Conservation (phyloP, 805 yeast genomes). For the Yamadazyma olivae region DNA sequence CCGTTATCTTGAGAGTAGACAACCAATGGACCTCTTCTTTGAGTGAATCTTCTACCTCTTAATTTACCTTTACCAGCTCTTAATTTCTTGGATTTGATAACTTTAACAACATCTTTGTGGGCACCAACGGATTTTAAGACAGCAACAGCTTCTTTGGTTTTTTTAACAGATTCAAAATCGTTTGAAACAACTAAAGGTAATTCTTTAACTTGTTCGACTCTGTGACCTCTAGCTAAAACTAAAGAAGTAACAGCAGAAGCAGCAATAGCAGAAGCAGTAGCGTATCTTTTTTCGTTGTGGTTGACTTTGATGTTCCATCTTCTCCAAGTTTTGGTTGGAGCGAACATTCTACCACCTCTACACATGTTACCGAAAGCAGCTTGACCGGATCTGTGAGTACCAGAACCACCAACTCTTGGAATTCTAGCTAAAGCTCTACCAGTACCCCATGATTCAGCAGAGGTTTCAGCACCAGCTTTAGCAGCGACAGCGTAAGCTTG, state of each 20-base stretch:
- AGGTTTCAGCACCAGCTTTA: conserved; percentile 99
- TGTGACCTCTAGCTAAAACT: conserved; percentile 99
- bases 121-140: conserved; percentile 98
- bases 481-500: conserved; percentile 99
- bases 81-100: conserved; percentile 95
- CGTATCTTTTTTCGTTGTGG: conserved; percentile 99
- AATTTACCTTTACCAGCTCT: conserved; percentile 99
- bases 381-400: conserved; percentile 99
- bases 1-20: conserved; percentile 98
- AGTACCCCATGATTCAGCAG: conserved; percentile 99
- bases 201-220: conserved; percentile 96
- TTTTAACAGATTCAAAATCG: conserved; percentile 87
- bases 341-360: conserved; percentile 99
- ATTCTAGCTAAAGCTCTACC: conserved; percentile 99
- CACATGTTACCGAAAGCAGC: conserved; percentile 99
- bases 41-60: conserved; percentile 99
- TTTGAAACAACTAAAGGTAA: conserved; percentile 95
- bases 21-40: conserved; percentile 99
- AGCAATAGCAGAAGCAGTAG: conserved; percentile 99
- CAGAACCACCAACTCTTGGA: conserved; percentile 99
- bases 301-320: conserved; percentile 99
- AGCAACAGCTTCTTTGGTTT: conserved; percentile 99
- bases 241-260: conserved; percentile 98
- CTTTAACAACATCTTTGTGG: conserved; percentile 96
- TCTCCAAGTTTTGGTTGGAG: conserved; percentile 99